Evolutionary conservation across 192 early-diverging fungal genomes (phyloP), one percentile per base, ranked within the genome.

Genomic region (Coemansia sp.): DNA sequence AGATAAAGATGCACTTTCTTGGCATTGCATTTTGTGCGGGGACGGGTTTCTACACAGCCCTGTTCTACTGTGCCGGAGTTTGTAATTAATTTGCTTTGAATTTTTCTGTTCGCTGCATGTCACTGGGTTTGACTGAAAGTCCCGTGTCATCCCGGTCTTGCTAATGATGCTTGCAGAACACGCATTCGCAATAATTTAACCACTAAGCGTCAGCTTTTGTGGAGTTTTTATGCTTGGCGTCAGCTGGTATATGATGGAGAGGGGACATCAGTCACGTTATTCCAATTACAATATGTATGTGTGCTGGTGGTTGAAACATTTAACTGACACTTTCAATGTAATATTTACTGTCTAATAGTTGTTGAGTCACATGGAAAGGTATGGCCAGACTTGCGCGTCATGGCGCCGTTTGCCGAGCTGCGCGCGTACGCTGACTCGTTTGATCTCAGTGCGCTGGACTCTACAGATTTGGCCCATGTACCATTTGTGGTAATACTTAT

Each of bases 321-420:
- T 25, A 25, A 32, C 53, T 57, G 15, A 38, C 29, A 37, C n/a
- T 32, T 52, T 15, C 12, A 1, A 17, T 52, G 51, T 23, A 19
- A 49, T 49, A 19, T 35, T 35, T 35, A 35, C 32, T 35, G 32
- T n/a, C 48, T 49, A 6, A 52, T 82, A 94, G 93, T 96, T 47
- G 86, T 96, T 24, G 96, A 98, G 69, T 86, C 91, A 15, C 94
- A 98, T 72, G 92, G 90, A 8, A 92, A 91, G 19, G 85, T 70
- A 51, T 72, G 84, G 27, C 64, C 84, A 8, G 97, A 97, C 75
- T 82, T 96, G 23, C 90, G 97, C 9, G 69, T 98, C 29, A 89
- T 90, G 70, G 64, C 76, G 29, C 94, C 97, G 5, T 96, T 97
- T 76, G 80, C 84, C 6, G 88, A 84, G 29, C 75, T 98, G 14